Base-by-base conservation (phyloP, 2,329 filamentous ascomycete genomes). In the Aspergillus persii region DNA sequence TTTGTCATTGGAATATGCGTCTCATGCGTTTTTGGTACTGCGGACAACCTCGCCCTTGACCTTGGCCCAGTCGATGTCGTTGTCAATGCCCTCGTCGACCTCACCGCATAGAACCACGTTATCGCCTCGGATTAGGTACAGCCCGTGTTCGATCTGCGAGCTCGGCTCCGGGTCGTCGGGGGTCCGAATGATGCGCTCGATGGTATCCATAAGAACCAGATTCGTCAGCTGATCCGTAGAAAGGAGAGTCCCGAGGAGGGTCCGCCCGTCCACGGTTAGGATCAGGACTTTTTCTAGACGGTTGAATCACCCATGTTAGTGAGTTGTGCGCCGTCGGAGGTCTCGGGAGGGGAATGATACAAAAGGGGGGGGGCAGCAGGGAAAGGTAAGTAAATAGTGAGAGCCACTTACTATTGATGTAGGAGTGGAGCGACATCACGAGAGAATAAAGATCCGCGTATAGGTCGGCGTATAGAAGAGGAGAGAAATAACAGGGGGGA, bases 191-290 rank as follows among this genome's bases (percentile, higher is more conserved):
- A 97, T 90, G 66, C 95, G 90, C 77, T 99, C 95, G 62, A 92
- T 81, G 3, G 94, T 91, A 64, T 91, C 83, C 66, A 87, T 86
- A 11, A 99, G 84, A 29, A 98, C 92, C 63, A 99, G 80, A 77
- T 99, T 99, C 66, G 95, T 98, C 70, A 89, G 87, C 77, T 96
- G 89, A 76, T 99, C 95, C 73, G 89, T 92, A 49, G 90, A 91
- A 52, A 94, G 82, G 56, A 99, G 86, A 2, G 84, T 93, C 60
- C 95, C 95, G 62, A 91, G 84, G 26, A 94, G 80, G 50, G 91
- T 96, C 69, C 94, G 89, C 54, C 94, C 95, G 77, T 98, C 95
- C 67, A 91, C 89, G 30, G 95, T 98, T 64, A 98, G 85, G 71
- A 98, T 89, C 59, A 93, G 84, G 68, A 98, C 91, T 77, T 92